A percentile compares a stretch with the other conserved stretches of the same genome.
Evolutionary conservation across 1,284 basidiomycete species (phyloP).

Genomic region (Heterobasidion annosum): DNA sequence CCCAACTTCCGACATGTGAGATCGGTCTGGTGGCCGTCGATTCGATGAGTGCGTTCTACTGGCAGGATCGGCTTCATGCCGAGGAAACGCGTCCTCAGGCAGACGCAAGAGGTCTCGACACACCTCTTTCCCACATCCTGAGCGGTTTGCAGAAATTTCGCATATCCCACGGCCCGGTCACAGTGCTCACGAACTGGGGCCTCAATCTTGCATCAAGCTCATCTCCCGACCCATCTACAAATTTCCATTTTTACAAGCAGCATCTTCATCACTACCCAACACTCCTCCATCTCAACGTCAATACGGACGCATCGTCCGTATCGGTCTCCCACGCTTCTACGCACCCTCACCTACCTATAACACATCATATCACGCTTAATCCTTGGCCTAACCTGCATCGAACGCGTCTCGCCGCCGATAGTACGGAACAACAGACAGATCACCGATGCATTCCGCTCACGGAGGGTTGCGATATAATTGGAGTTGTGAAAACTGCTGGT

Average conservation of each 20-base stretch:
- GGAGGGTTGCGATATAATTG: slow-evolving; percentile 18
- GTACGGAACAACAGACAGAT: slow-evolving; percentile 18
- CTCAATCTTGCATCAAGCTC: slow-evolving; percentile 22
- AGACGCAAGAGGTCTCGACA: too few relatives aligned
- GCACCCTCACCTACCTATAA: slow-evolving; percentile 18
- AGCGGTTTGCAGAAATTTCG: slow-evolving; percentile 42
- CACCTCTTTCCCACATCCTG: slow-evolving; percentile 35
- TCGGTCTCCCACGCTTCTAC: background rate
- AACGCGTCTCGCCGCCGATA: slow-evolving; percentile 9
- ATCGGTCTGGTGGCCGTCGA: slow-evolving; percentile 64
- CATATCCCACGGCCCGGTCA: slow-evolving; percentile 39
- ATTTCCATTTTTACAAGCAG: slow-evolving; percentile 35
- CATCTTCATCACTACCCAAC: slow-evolving; percentile 42
- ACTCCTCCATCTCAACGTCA: slow-evolving; percentile 7
- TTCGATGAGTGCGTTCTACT: slow-evolving; percentile 69
- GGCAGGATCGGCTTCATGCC: slow-evolving; percentile 58
- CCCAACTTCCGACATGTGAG: slow-evolving; percentile 36
- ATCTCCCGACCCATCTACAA: slow-evolving; percentile 15
- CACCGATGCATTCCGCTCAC: slow-evolving; percentile 2
- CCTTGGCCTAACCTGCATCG: too few relatives aligned
- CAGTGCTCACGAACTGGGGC: slow-evolving; percentile 59
- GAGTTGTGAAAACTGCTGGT: slow-evolving; percentile 23
- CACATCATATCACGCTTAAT: slow-evolving; percentile 37
- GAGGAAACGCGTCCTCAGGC: slow-evolving; percentile 35
- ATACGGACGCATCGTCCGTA: background rate